Conservation (phyloP, 73 alveolate species). For the Paramecium tetraurelia region DNA sequence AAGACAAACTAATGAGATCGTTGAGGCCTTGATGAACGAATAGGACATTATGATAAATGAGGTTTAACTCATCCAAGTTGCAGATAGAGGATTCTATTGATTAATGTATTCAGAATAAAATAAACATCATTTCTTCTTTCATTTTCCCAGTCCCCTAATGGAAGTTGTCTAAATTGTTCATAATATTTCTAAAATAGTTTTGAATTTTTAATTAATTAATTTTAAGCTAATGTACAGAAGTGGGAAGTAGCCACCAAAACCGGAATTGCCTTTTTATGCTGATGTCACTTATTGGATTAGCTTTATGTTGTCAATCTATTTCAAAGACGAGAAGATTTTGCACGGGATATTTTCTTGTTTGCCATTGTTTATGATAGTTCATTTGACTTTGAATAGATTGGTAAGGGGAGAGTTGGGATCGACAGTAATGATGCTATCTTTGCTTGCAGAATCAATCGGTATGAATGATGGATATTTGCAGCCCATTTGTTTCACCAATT, state of each 20-base stretch:
- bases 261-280: neutral
- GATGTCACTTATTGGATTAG: neutral
- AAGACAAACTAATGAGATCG: neutral
- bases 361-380: neutral
- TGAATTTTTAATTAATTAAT: neutral
- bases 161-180: neutral
- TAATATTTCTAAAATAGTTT: neutral
- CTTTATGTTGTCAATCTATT: neutral
- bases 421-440: neutral
- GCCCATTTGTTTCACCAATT: neutral
- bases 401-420: conserved; percentile 11
- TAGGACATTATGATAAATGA: neutral
- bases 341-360: neutral
- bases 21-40: neutral
- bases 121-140: neutral
- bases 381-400: neutral
- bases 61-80: neutral
- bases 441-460: neutral
- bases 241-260: neutral
- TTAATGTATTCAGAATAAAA: neutral
- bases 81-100: conserved; percentile 31
- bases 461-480: neutral
- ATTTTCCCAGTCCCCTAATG: too few relatives aligned
- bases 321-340: neutral
- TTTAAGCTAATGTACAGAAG: neutral